A percentile compares a stretch with the other conserved stretches of the same genome.
These are phyloP conservation scores for Westerdykella ornata DNA, from an alignment of 2,329 filamentous ascomycete species.

Conservation along the genomic window DNA sequence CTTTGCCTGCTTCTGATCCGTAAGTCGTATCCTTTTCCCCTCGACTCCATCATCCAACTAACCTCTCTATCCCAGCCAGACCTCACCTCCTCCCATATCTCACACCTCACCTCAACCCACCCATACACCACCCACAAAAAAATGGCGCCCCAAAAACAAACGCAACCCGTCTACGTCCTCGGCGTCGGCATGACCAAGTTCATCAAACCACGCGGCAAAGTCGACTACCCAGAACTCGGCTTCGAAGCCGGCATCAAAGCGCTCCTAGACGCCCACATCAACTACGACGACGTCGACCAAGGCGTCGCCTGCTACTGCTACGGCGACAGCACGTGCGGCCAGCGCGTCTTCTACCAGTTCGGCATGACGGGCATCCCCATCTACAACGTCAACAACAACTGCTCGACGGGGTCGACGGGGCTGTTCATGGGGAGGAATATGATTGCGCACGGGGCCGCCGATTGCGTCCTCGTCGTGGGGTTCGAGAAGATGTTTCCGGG, in stretches of 20 bases:
- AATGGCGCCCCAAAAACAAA: slow-evolving; percentile 48
- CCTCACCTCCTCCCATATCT: no score
- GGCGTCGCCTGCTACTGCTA: slow-evolving; percentile 98
- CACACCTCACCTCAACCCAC: neutral
- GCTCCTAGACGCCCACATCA: slow-evolving; percentile 76
- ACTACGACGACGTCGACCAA: slow-evolving; percentile 92
- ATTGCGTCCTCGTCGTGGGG: slow-evolving; percentile 85
- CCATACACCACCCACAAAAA: slow-evolving; percentile 18
- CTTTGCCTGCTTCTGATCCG: neutral
- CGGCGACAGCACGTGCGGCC: slow-evolving; percentile 88
- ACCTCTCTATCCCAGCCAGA: neutral
- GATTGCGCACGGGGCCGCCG: slow-evolving; percentile 70
- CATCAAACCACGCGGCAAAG: slow-evolving; percentile 90
- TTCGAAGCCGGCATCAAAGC: slow-evolving; percentile 90
- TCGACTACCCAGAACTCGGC: slow-evolving; percentile 90
- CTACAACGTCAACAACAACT: slow-evolving; percentile 99
- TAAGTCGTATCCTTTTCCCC: neutral
- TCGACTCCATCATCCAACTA: neutral
- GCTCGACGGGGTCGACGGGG: slow-evolving; percentile 89
- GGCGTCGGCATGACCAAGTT: slow-evolving; percentile 99
- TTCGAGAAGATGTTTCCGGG: slow-evolving; percentile 98
- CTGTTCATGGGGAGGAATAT: slow-evolving; percentile 76
- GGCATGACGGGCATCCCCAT: slow-evolving; percentile 95
- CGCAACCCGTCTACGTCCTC: slow-evolving; percentile 70
- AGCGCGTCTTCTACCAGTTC: slow-evolving; percentile 98